A percentile compares a stretch with the other conserved stretches of the same genome.
Conservation (phyloP, 805 yeast genomes). For the Starmerella scarabaei region DNA sequence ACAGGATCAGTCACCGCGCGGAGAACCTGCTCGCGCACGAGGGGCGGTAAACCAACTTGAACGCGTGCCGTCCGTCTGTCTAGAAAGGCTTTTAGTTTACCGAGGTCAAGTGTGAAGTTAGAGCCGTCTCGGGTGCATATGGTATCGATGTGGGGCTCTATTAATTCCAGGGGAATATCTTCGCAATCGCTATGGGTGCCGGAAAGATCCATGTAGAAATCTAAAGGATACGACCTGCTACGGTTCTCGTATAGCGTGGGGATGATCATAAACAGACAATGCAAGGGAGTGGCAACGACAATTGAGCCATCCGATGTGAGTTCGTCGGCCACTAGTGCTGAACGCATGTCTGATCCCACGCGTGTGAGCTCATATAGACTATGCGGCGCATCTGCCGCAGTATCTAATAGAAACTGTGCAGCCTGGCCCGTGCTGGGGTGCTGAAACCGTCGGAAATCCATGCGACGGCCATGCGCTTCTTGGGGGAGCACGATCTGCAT, state of each 20-base stretch:
- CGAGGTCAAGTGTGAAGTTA: slow-evolving; percentile 6
- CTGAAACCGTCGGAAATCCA: slow-evolving; percentile 9
- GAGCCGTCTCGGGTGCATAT: slow-evolving; percentile 13
- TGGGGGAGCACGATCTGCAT: slow-evolving; percentile 16
- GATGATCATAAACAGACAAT: slow-evolving; percentile 23
- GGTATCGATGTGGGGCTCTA: slow-evolving; percentile 1
- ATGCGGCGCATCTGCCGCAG: slow-evolving; percentile 7
- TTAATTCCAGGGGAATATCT: slow-evolving; percentile 13
- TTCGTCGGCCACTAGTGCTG: slow-evolving; percentile 13
- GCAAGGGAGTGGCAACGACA: slow-evolving; percentile 22
- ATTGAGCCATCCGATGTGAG: slow-evolving; percentile 18
- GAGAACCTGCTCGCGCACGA: slow-evolving; percentile 9
- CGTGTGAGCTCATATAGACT: slow-evolving; percentile 19
- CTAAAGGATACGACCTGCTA: slow-evolving; percentile 19
- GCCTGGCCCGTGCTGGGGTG: slow-evolving; percentile 22
- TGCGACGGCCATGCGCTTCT: slow-evolving; percentile 7
- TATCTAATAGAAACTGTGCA: slow-evolving; percentile 15
- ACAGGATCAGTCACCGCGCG: slow-evolving; percentile 15
- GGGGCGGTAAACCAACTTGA: slow-evolving; percentile 16
- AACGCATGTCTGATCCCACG: slow-evolving; percentile 14
- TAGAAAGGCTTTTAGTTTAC: slow-evolving; percentile 17
- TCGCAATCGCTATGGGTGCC: slow-evolving; percentile 10
- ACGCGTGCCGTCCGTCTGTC: slow-evolving; percentile 12
- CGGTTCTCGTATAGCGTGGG: slow-evolving; percentile 16
- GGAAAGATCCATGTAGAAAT: slow-evolving; percentile 21